Evolutionary conservation across 345 rosid species (phyloP).

Genomic region (Melastoma malabathricum): DNA sequence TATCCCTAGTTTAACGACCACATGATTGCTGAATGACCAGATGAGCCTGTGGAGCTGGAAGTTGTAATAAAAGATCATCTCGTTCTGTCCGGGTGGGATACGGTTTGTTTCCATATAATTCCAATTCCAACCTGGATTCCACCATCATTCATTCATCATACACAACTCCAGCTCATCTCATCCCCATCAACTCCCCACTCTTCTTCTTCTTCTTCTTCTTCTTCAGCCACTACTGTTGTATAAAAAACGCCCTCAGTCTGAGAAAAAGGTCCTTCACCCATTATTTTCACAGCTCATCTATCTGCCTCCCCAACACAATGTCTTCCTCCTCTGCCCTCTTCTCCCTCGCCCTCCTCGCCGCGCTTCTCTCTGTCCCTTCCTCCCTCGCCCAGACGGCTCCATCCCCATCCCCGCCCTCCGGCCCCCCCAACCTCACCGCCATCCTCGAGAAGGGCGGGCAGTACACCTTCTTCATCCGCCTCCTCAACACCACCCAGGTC

Average conservation of each 20-base stretch:
- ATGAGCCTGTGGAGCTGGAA: too few relatives aligned
- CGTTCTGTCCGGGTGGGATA: too few relatives aligned
- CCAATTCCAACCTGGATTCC: too few relatives aligned
- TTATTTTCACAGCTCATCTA: too few relatives aligned
- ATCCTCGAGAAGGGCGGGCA: constrained; percentile 63
- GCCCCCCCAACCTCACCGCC: constrained; percentile 57
- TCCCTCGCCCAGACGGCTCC: constrained; percentile 16
- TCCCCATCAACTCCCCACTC: neutral
- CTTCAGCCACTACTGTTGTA: neutral
- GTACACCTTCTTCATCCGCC: constrained; percentile 39
- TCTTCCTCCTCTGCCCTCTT: constrained; percentile 10
- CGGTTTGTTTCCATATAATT: too few relatives aligned
- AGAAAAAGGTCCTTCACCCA: too few relatives aligned
- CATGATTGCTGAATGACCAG: too few relatives aligned
- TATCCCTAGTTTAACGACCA: too few relatives aligned
- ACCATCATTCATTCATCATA: too few relatives aligned
- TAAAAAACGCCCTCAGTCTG: too few relatives aligned
- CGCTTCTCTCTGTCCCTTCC: constrained; percentile 19
- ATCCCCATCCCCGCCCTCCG: constrained; percentile 29
- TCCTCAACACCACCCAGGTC: constrained; percentile 40
- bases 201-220: neutral
- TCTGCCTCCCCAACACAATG: constrained; percentile 19
- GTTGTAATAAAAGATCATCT: too few relatives aligned
- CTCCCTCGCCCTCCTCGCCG: constrained; percentile 12
- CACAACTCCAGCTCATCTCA: neutral